phyloP scores from a whole-genome alignment of 2,329 filamentous ascomycete species.

The Phialemonium atrogriseum region DNA sequence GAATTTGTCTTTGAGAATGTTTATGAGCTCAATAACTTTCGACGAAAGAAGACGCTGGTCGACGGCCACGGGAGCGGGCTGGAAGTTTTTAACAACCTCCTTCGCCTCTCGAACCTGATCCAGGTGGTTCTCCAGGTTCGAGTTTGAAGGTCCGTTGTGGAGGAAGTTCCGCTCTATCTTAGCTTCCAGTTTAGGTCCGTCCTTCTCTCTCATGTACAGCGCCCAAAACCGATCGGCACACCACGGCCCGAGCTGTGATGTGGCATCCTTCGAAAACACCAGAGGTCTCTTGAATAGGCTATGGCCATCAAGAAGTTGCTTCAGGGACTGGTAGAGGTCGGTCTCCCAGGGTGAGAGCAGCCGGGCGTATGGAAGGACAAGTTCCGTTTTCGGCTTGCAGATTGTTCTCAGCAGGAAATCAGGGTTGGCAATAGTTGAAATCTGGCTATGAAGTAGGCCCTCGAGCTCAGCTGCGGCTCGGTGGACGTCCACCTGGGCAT shows the following conservation, averaged over 20 bases:
- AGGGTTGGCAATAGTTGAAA: conserved; percentile 60
- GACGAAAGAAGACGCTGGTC: conserved; percentile 47
- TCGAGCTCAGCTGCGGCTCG: conserved; percentile 69
- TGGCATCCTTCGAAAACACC: conserved; percentile 48
- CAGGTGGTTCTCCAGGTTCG: conserved; percentile 43
- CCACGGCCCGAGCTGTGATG: conserved; percentile 69
- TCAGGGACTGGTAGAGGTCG: conserved; percentile 50
- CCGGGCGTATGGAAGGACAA: conserved; percentile 43
- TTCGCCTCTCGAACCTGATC: conserved; percentile 50
- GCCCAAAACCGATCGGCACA: conserved; percentile 77
- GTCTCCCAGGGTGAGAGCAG: conserved; percentile 52
- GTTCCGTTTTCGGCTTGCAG: conserved; percentile 49
- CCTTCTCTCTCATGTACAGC: conserved; percentile 55
- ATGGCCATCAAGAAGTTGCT: conserved; percentile 30
- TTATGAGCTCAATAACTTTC: conserved; percentile 60
- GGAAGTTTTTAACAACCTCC: conserved; percentile 43
- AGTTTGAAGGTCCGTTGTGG: conserved; percentile 9
- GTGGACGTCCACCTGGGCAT: conserved; percentile 66
- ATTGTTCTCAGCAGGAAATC: conserved; percentile 50
- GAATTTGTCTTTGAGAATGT: conserved; percentile 57
- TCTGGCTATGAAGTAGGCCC: conserved; percentile 67
- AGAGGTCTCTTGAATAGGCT: conserved; percentile 48
- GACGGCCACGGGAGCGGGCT: conserved; percentile 28
- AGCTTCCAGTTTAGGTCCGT: conserved; percentile 52
- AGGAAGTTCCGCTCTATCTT: conserved; percentile 28